phyloP scores from a whole-genome alignment of 2,329 filamentous ascomycete genomes.

The Gnomoniopsis smithogilvyi region DNA sequence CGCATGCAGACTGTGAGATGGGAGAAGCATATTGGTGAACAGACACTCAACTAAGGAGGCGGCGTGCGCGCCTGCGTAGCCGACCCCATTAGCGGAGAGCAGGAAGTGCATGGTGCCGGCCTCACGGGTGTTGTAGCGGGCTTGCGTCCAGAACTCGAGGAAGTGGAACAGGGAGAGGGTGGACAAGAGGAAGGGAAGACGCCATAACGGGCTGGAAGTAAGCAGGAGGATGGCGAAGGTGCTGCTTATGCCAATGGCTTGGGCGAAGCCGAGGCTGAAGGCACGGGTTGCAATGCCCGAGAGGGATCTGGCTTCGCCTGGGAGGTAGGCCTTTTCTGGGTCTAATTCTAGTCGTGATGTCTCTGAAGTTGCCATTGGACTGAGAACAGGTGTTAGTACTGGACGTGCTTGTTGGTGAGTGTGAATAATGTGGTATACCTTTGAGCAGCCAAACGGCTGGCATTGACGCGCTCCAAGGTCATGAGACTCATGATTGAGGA shows the following conservation, averaged over 20 bases:
- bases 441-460: background rate
- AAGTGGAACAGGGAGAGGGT: constrained; percentile 84
- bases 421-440: background rate
- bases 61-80: constrained; percentile 79
- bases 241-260: constrained; percentile 34
- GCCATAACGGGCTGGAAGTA: constrained; percentile 51
- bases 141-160: constrained; percentile 91
- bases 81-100: constrained; percentile 76
- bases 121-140: constrained; percentile 72
- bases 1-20: constrained; percentile 30
- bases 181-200: constrained; percentile 62
- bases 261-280: constrained; percentile 48
- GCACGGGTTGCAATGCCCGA: constrained; percentile 57
- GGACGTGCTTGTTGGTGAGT: background rate
- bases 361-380: background rate
- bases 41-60: constrained; percentile 72
- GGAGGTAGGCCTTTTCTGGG: constrained; percentile 31
- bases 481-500: background rate
- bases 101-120: constrained; percentile 76
- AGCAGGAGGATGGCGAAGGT: constrained; percentile 31
- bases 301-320: constrained; percentile 52
- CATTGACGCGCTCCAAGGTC: background rate
- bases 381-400: background rate
- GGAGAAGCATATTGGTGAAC: constrained; percentile 55
- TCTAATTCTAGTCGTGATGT: background rate